Evolutionary conservation across 169 alveolate species (phyloP), one percentile per base, ranked within the genome.

Genomic region (Perkinsus olseni): DNA sequence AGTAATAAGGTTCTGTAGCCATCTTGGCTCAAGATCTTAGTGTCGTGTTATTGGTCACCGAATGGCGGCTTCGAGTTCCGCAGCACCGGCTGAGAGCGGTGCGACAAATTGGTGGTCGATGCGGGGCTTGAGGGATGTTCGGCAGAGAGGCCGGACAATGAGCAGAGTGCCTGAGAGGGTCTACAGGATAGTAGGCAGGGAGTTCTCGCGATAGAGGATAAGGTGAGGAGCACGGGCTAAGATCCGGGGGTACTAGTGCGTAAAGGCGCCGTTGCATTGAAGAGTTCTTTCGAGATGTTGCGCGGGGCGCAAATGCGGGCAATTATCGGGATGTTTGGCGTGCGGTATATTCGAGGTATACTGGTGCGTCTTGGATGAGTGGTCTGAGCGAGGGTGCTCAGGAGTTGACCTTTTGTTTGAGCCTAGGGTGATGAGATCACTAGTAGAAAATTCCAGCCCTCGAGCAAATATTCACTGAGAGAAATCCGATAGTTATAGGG

Each of bases 91-190:
- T 8, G 82, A 28, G 82, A 62, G 82, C 31, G 1, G 17, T 28
- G 82, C 82, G 82, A 62, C 82, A 62, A 62, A 62, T 62, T 62
- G 82, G 82, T 62, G 82, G 82, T 62, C 82, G 82, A 62, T 62
- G 82, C 82, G 17, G 82, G 82, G 82, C 82, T 24, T 62, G 31
- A 4, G 82, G 82, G 82, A 62, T 24, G 34, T 62, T 3, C 82
- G 31, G 37, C 82, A 62, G 82, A 62, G 34, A 3, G 17, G 82
- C 82, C 82, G 36, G 82, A 62, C 8, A 24, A 62, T 62, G 34
- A 62, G 34, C 37, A n/a, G 37, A 21, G 34, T 62, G 82, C 8
- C 82, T 4, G 82, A 62, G 82, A 62, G 17, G 17, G 82, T 62
- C 34, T 62, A 24, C 34, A 4, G 1, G 10, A 62, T 62, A 62